Percentiles rank a stretch among this genome's conserved stretches.
These are phyloP conservation scores for Albifimbria verrucaria DNA, from an alignment of 2,329 filamentous ascomycete species.

Conservation along the genomic window DNA sequence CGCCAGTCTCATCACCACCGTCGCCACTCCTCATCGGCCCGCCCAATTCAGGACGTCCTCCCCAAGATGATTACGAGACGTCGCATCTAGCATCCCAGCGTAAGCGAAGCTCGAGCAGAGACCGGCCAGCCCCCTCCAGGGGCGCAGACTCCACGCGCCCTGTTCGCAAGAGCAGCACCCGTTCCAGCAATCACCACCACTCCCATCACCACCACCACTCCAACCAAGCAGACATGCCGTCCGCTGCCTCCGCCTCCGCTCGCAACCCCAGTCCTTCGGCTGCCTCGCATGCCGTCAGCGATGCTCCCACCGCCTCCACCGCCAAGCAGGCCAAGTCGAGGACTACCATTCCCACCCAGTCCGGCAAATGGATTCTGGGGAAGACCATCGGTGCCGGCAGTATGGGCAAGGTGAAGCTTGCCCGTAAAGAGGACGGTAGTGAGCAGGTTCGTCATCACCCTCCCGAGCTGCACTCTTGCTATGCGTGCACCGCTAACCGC, in stretches of 20 bases:
- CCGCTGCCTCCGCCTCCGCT: slow-evolving; percentile 42
- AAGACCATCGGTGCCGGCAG: slow-evolving; percentile 97
- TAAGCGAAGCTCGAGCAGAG: slow-evolving; percentile 64
- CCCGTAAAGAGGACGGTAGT: slow-evolving; percentile 81
- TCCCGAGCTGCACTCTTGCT: slow-evolving; percentile 5
- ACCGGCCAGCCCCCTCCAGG: slow-evolving; percentile 50
- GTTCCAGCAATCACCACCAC: slow-evolving; percentile 38
- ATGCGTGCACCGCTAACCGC: slow-evolving; percentile 11
- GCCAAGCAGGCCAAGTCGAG: slow-evolving; percentile 55
- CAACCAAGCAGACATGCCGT: slow-evolving; percentile 43
- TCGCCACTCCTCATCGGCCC: slow-evolving; percentile 38
- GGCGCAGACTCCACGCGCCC: slow-evolving; percentile 48
- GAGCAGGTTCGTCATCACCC: slow-evolving; percentile 67
- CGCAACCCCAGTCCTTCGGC: slow-evolving; percentile 52
- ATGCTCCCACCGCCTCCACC: slow-evolving; percentile 36
- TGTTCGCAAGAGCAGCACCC: slow-evolving; percentile 48
- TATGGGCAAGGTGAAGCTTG: slow-evolving; percentile 98
- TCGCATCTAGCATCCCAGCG: slow-evolving; percentile 58
- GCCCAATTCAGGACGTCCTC: slow-evolving; percentile 40
- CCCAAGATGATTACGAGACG: slow-evolving; percentile 71
- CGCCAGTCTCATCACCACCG: slow-evolving; percentile 33
- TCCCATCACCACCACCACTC: slow-evolving; percentile 24
- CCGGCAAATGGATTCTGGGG: slow-evolving; percentile 90
- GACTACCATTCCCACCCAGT: slow-evolving; percentile 85
- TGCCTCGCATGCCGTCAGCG: slow-evolving; percentile 36